phyloP scores from a whole-genome alignment of 2,329 filamentous ascomycete species.

The Cladosporium halotolerans region DNA sequence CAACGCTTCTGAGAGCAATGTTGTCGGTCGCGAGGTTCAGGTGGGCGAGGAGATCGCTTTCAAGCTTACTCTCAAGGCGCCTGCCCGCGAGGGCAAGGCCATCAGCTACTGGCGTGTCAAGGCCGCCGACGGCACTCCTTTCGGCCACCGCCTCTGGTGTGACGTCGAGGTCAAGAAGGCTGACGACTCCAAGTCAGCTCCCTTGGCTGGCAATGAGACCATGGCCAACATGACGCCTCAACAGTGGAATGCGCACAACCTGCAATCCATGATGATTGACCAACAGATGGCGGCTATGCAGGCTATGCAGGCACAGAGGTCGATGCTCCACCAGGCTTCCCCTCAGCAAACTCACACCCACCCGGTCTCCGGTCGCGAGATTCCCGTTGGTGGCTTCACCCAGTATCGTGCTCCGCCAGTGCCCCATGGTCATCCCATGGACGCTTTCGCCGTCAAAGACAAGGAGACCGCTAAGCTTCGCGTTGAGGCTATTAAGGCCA shows the following conservation, averaged over 20 bases:
- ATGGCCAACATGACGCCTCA: neutral
- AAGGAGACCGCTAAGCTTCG: constrained; percentile 27
- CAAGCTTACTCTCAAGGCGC: constrained; percentile 77
- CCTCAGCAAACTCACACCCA: constrained; percentile 3
- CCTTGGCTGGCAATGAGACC: neutral
- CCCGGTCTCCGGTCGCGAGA: neutral
- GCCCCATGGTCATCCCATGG: neutral
- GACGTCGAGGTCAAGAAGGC: constrained; percentile 62
- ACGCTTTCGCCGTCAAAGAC: neutral
- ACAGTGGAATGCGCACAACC: neutral
- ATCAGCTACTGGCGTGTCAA: constrained; percentile 98
- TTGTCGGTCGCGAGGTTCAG: constrained; percentile 61
- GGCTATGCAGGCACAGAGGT: neutral
- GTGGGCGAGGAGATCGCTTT: constrained; percentile 74
- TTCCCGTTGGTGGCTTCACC: no score
- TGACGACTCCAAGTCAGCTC: constrained; percentile 12
- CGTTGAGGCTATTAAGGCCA: constrained; percentile 28
- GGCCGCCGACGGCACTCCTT: constrained; percentile 69
- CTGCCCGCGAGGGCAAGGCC: constrained; percentile 65
- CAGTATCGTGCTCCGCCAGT: neutral
- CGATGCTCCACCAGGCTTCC: neutral
- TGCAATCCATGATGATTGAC: neutral
- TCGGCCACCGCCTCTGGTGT: constrained; percentile 93
- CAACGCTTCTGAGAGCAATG: constrained; percentile 75
- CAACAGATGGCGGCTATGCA: neutral